Conservation (phyloP, 441 rosid genomes). For the Aquilaria agallochum region DNA sequence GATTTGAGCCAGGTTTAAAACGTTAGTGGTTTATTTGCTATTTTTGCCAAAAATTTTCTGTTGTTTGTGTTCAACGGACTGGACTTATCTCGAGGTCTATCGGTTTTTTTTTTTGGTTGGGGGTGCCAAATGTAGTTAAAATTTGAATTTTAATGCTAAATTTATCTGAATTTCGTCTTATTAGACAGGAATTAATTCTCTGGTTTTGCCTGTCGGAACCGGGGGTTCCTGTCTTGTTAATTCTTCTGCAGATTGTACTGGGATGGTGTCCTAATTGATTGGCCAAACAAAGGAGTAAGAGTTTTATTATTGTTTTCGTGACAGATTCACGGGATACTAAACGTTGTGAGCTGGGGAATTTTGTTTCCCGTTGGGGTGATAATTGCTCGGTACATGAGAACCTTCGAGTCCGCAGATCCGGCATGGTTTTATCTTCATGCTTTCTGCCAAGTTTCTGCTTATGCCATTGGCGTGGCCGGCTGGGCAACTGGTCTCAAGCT, state of each 20-base stretch:
- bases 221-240: no score
- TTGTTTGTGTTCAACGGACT: not conserved
- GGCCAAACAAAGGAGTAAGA: not conserved
- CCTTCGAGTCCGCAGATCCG: constrained; percentile 51
- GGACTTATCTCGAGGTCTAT: no score
- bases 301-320: not conserved
- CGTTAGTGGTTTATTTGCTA: no score
- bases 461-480: constrained; percentile 53
- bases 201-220: no score
- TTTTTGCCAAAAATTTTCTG: not conserved
- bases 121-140: no score
- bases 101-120: no score
- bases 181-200: no score
- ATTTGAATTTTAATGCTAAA: no score
- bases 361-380: constrained; percentile 52
- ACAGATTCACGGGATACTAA: constrained; percentile 61
- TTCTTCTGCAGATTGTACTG: no score
- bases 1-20: no score
- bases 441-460: constrained; percentile 47
- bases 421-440: constrained; percentile 62
- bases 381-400: constrained; percentile 48
- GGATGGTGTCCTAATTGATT: not conserved
- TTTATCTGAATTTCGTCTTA: no score
- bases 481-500: constrained; percentile 73
- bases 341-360: constrained; percentile 66